Conservation (phyloP, 108 stramenopile species). For the Schizochytrium sp. region DNA sequence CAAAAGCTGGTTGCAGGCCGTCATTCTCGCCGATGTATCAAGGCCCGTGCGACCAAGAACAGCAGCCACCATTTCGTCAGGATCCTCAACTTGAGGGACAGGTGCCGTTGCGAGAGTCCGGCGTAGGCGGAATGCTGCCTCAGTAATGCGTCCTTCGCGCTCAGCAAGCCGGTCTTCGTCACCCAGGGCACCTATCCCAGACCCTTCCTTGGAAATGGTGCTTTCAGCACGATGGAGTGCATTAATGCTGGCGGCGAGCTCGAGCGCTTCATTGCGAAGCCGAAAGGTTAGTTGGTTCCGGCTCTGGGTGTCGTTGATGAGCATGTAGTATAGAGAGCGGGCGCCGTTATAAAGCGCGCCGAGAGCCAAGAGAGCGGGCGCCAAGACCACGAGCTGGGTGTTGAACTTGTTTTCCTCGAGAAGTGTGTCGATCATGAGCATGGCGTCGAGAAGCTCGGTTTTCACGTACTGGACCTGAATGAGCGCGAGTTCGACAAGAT, state of each 20-base stretch:
- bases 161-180: neutral
- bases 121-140: neutral
- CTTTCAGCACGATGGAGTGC: neutral
- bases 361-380: neutral
- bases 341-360: neutral
- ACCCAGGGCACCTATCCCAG: too few relatives aligned
- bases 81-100: neutral
- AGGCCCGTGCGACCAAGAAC: neutral
- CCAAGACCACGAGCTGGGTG: neutral
- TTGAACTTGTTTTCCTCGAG: constrained; percentile 7
- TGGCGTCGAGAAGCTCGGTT: neutral
- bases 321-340: neutral
- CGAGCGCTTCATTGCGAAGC: neutral
- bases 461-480: constrained; percentile 1
- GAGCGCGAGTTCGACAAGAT: neutral
- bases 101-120: neutral
- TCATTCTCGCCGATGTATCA: neutral
- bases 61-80: neutral
- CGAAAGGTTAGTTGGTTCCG: neutral
- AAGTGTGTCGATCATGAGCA: neutral
- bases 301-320: neutral
- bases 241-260: neutral
- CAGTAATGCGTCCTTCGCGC: neutral
- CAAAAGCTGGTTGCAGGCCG: neutral
- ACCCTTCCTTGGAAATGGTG: neutral